Conservation (phyloP, 768 basidiomycete species). For the Tephrocybe sp. region DNA sequence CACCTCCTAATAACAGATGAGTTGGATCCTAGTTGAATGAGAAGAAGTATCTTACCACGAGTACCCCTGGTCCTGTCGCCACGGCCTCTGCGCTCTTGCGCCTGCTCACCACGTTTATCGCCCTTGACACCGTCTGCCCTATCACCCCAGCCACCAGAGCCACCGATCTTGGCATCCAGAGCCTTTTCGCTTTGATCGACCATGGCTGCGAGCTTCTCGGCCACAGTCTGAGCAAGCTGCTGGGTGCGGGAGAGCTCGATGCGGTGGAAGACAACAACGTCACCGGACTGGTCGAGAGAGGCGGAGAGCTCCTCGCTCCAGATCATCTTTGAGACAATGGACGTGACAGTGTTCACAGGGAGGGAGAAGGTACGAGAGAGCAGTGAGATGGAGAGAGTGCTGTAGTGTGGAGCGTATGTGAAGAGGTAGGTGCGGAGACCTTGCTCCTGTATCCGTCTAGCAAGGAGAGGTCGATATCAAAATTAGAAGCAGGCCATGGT, state of each 20-base stretch:
- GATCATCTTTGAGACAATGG: constrained; percentile 97
- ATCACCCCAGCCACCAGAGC: constrained; percentile 61
- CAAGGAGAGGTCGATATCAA: constrained; percentile 6
- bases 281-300: constrained; percentile 88
- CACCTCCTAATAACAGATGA: constrained; percentile 45
- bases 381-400: constrained; percentile 83
- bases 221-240: constrained; percentile 84
- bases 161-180: constrained; percentile 82
- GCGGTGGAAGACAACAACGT: constrained; percentile 91
- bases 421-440: constrained; percentile 96
- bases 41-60: constrained; percentile 46
- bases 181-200: constrained; percentile 93
- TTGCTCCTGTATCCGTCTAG: constrained; percentile 96
- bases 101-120: constrained; percentile 79
- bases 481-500: constrained; percentile 2
- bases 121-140: constrained; percentile 69
- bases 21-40: not conserved
- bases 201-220: constrained; percentile 83
- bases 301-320: constrained; percentile 96
- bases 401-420: constrained; percentile 95
- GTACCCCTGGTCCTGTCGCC: constrained; percentile 66
- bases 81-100: constrained; percentile 74
- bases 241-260: constrained; percentile 87
- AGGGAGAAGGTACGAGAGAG: constrained; percentile 89
- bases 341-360: constrained; percentile 77